Evolutionary conservation across 169 alveolate genomes (phyloP).

Genomic region (Perkinsus olseni): DNA sequence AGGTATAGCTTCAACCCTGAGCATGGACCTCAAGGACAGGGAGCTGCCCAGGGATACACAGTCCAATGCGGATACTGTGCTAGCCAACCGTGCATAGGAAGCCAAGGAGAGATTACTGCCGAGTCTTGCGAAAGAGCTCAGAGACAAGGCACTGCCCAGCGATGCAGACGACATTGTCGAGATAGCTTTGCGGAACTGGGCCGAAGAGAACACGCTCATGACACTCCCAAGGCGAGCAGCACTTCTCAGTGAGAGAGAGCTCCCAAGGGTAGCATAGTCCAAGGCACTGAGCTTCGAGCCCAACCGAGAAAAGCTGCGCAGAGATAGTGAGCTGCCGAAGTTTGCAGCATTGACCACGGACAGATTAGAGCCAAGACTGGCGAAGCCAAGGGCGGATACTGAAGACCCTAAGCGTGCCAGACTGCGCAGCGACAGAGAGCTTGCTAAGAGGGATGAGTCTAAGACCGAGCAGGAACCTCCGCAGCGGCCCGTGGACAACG

Average conservation of each 20-base stretch:
- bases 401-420: neutral
- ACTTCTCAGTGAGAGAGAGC: neutral
- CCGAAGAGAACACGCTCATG: neutral
- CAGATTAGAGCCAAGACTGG: neutral
- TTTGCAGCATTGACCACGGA: neutral
- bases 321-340: constrained; percentile 1
- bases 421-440: neutral
- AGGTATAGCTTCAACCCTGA: neutral
- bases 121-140: neutral
- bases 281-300: neutral
- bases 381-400: neutral
- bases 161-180: neutral
- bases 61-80: neutral
- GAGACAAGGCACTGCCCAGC: neutral
- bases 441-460: neutral
- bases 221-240: neutral
- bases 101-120: neutral
- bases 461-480: neutral
- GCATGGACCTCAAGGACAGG: neutral
- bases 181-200: neutral
- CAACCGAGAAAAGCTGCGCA: neutral
- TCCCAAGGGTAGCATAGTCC: neutral
- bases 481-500: neutral
- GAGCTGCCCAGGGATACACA: neutral
- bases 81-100: neutral